These are phyloP conservation scores for Jatropha curcas DNA, from an alignment of 345 rosid genomes.

Conservation along the genomic window DNA sequence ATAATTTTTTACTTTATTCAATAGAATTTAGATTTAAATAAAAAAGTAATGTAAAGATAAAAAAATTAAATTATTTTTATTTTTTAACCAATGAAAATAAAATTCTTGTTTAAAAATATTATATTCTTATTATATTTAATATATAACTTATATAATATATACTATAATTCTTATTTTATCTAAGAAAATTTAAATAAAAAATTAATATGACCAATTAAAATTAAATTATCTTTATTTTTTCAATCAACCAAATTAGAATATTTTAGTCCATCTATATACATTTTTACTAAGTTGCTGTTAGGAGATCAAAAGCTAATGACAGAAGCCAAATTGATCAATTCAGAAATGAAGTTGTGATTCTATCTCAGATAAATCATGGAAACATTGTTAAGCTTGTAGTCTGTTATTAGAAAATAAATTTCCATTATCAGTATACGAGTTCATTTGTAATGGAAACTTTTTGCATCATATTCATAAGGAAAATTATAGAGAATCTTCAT, in stretches of 20 bases:
- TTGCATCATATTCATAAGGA: constrained; percentile 9
- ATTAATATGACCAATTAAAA: no score
- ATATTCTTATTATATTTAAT: no score
- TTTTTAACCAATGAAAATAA: no score
- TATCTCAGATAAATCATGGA: constrained; percentile 20
- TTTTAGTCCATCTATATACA: constrained; percentile 16
- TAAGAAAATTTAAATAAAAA: no score
- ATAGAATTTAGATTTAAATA: no score
- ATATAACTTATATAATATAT: no score
- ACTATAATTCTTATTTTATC: no score
- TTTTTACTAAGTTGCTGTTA: constrained; percentile 22
- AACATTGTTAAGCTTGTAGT: constrained; percentile 15
- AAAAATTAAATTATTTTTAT: no score
- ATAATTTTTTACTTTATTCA: no score
- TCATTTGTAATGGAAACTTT: constrained; percentile 19
- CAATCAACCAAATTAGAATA: constrained; percentile 10
- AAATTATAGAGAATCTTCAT: not conserved
- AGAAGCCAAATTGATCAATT: constrained; percentile 9
- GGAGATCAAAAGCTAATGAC: not conserved
- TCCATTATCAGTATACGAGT: constrained; percentile 14
- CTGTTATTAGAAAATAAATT: constrained; percentile 19
- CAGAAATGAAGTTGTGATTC: constrained; percentile 16
- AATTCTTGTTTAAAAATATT: no score
- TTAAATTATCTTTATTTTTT: no score
- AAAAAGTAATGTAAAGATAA: no score